phyloP scores from a whole-genome alignment of 2,329 filamentous ascomycete genomes.

The Uncinocarpus reesii region DNA sequence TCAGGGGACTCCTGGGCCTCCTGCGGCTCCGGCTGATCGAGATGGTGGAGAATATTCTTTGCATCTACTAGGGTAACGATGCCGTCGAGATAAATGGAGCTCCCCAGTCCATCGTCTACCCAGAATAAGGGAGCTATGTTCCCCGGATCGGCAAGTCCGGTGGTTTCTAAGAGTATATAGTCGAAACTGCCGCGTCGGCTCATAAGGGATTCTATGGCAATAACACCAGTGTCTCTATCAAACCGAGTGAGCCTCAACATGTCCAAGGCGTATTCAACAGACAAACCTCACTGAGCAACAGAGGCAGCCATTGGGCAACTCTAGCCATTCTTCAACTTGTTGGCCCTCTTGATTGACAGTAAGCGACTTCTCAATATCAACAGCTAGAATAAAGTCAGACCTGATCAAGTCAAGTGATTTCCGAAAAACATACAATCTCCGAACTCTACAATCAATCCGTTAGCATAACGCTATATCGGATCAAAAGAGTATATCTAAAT shows the following conservation, averaged over 20 bases:
- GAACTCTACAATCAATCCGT: slow-evolving; percentile 50
- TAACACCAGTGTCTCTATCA: slow-evolving; percentile 73
- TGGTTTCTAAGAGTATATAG: slow-evolving; percentile 95
- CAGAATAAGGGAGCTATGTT: slow-evolving; percentile 95
- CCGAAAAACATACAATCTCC: slow-evolving; percentile 61
- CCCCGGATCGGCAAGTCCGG: slow-evolving; percentile 85
- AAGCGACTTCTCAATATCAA: slow-evolving; percentile 91
- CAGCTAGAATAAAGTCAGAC: slow-evolving; percentile 43
- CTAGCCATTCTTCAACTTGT: slow-evolving; percentile 85
- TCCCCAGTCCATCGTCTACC: slow-evolving; percentile 91
- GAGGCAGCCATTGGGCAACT: slow-evolving; percentile 91
- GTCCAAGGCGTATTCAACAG: neutral
- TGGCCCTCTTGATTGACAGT: slow-evolving; percentile 78
- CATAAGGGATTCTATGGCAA: slow-evolving; percentile 92
- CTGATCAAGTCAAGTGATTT: neutral
- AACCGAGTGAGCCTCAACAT: neutral
- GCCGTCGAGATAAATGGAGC: slow-evolving; percentile 90
- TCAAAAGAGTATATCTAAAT: neutral
- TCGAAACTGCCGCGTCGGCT: slow-evolving; percentile 87
- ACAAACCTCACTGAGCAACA: slow-evolving; percentile 89
- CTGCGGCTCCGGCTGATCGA: slow-evolving; percentile 55
- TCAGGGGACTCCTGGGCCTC: slow-evolving; percentile 32
- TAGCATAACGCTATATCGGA: slow-evolving; percentile 1
- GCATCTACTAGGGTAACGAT: slow-evolving; percentile 94
- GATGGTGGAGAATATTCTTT: slow-evolving; percentile 72